Evolutionary conservation across 306 rosid genomes (phyloP).

Genomic region (Glycine soja): DNA sequence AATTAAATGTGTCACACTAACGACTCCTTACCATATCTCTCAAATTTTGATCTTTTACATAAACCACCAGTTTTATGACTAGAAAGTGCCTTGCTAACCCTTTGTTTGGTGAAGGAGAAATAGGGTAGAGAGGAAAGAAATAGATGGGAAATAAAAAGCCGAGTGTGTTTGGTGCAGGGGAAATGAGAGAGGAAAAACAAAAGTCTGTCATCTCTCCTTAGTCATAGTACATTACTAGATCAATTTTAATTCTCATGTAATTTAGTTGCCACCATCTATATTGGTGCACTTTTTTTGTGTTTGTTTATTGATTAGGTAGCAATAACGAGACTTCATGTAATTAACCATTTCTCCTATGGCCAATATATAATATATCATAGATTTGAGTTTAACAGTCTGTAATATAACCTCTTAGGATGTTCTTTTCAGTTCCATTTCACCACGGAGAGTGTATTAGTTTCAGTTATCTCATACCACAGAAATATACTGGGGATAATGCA

Average conservation of each 20-base stretch:
- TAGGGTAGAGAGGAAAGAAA: too few relatives aligned
- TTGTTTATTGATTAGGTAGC: slow-evolving; percentile 30
- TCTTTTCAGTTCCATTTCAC: slow-evolving; percentile 87
- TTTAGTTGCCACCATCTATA: not conserved
- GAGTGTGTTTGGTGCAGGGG: too few relatives aligned
- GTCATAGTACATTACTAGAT: slow-evolving; percentile 24
- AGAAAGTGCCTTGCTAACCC: slow-evolving; percentile 18
- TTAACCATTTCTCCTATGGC: slow-evolving; percentile 29
- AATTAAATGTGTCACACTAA: not conserved
- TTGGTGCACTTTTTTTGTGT: slow-evolving; percentile 28
- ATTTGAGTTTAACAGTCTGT: slow-evolving; percentile 46
- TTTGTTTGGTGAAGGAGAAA: too few relatives aligned
- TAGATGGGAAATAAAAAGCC: too few relatives aligned
- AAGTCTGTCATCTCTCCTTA: slow-evolving; percentile 1
- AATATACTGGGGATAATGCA: slow-evolving; percentile 73
- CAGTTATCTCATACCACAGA: slow-evolving; percentile 87
- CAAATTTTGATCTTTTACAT: slow-evolving; percentile 19
- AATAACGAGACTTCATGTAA: slow-evolving; percentile 5
- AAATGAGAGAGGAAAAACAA: not conserved
- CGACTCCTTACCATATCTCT: not conserved
- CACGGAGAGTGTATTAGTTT: slow-evolving; percentile 97
- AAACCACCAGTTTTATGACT: slow-evolving; percentile 27
- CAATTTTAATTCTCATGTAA: slow-evolving; percentile 17
- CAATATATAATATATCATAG: slow-evolving; percentile 26
- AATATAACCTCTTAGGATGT: slow-evolving; percentile 55